Conservation (phyloP, 345 rosid species). For the Linum lewisii region DNA sequence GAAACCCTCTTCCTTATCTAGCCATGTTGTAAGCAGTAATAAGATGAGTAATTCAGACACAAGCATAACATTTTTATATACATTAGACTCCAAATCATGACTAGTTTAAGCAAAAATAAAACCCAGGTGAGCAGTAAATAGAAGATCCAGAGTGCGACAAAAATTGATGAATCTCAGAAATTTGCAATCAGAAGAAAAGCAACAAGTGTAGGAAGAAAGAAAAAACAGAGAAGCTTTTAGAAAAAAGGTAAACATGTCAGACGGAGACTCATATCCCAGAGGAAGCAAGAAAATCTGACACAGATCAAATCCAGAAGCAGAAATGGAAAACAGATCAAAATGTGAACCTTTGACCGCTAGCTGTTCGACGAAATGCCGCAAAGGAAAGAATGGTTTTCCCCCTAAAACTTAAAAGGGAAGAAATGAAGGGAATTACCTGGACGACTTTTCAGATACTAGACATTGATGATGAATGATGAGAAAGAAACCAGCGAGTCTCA, state of each 20-base stretch:
- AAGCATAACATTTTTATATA: background rate
- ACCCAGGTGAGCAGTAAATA: too few species aligned
- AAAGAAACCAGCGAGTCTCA: background rate
- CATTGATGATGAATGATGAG: background rate
- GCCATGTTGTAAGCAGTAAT: slow-evolving; percentile 5
- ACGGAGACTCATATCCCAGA: too few species aligned
- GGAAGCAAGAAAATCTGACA: too few species aligned
- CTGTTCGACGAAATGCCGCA: background rate
- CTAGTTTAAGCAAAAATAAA: background rate
- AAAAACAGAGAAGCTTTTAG: too few species aligned
- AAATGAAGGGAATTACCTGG: background rate
- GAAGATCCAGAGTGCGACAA: too few species aligned
- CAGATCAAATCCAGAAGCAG: too few species aligned
- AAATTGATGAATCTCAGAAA: too few species aligned
- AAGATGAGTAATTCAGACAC: background rate
- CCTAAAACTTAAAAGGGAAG: background rate
- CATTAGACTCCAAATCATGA: background rate
- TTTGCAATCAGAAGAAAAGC: too few species aligned
- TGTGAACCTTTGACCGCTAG: background rate
- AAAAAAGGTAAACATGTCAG: too few species aligned
- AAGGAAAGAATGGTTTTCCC: background rate
- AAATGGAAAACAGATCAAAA: background rate
- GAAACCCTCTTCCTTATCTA: background rate
- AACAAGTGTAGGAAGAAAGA: too few species aligned
- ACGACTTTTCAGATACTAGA: background rate